Evolutionary conservation across 1,284 basidiomycete genomes (phyloP), one percentile per base, ranked within the genome.

Genomic region (Ceratobasidium sp.): DNA sequence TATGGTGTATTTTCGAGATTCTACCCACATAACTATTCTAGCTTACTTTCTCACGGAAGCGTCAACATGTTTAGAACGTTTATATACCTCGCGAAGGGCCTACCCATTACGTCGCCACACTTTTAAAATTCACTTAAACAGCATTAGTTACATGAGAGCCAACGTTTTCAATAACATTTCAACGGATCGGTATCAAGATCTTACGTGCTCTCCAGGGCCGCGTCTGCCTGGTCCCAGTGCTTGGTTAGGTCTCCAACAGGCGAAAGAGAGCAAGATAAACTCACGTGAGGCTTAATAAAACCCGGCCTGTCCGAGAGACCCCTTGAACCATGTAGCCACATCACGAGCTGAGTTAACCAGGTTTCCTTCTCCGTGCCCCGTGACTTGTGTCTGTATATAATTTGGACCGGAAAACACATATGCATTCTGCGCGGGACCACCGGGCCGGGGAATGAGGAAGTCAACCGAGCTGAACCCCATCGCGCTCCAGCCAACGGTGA

Each of bases 381-480:
- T 7, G 19, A 8, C 9, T 36, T 41, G 6, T 11, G 54, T 56
- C 29, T 31, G 65, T 33, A 36, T n/a, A n/a, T 33, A 31, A 6
- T 57, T 31, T 31, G 36, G 14, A 5, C 65, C 65, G 19, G 47
- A 27, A 36, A 67, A 67, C 19, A 56, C 51, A 45, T 67, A 67
- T 24, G 36, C 51, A 2, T 53, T 24, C 3, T 47, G n/a, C 14
- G 1, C 14, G 4, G 29, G 19, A 17, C 7, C n/a, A 4, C 36
- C 36, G 22, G 53, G 65, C 7, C 41, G 29, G 11, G 51, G 51
- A 27, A 54, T 7, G 27, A 67, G 53, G 14, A 19, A 45, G 27
- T 67, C 41, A 48, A 73, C 27, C 0, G 0, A 27, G 8, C 1
- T 31, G 59, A 73, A 62, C 2, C 47, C 31, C 44, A 53, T 27